These are phyloP conservation scores for barrel medic (Medicago truncatula) DNA, from an alignment of 306 rosid genomes.

Conservation along the genomic window DNA sequence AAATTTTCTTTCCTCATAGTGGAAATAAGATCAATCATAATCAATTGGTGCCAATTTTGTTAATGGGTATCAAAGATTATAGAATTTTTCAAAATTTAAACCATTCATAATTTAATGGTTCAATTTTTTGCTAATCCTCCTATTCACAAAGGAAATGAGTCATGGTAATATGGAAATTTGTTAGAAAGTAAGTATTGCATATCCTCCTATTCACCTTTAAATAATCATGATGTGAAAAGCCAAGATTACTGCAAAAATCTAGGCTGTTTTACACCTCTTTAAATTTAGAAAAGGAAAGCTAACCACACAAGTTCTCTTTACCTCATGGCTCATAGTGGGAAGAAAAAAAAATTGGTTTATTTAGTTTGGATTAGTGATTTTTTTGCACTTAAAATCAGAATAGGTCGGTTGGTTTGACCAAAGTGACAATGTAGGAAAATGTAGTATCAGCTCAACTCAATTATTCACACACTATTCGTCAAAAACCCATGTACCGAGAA, in stretches of 20 bases:
- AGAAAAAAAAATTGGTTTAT: background rate
- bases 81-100: background rate
- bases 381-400: too few species aligned
- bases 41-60: background rate
- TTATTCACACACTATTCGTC: background rate
- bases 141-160: too few species aligned
- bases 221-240: constrained; percentile 4
- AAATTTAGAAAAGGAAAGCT: background rate
- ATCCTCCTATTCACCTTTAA: background rate
- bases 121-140: too few species aligned
- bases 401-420: too few species aligned
- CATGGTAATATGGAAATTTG: too few species aligned
- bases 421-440: too few species aligned
- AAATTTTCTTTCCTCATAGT: background rate
- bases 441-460: too few species aligned
- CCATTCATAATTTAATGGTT: too few species aligned
- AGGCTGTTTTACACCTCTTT: background rate
- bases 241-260: background rate
- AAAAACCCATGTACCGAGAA: background rate
- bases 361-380: too few species aligned
- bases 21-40: background rate
- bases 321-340: background rate
- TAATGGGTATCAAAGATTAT: background rate
- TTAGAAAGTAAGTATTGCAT: background rate
- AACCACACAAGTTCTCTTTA: background rate